phyloP scores from a whole-genome alignment of 805 yeast genomes.

The Hanseniaspora lachancei region DNA sequence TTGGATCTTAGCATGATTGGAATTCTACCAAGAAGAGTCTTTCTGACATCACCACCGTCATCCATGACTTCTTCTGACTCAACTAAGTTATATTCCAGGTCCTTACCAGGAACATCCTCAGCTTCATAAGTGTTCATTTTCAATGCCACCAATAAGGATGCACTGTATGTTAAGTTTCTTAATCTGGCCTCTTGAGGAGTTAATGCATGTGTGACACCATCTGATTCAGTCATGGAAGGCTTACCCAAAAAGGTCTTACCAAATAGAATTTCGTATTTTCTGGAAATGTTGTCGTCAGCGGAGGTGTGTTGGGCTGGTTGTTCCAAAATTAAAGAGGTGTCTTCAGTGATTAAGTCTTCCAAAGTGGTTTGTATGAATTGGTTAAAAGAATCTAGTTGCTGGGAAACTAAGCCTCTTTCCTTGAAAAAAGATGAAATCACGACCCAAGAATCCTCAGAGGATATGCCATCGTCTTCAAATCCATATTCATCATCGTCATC shows the following conservation, averaged over 20 bases:
- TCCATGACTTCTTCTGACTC: constrained; percentile 38
- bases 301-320: constrained; percentile 97
- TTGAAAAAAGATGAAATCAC: constrained; percentile 92
- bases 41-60: constrained; percentile 56
- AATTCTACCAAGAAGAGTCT: constrained; percentile 88
- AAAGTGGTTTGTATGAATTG: constrained; percentile 93
- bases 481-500: constrained; percentile 51
- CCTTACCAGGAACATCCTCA: constrained; percentile 53
- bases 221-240: constrained; percentile 98
- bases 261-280: constrained; percentile 91
- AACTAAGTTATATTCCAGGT: constrained; percentile 43
- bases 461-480: constrained; percentile 57
- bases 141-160: constrained; percentile 93
- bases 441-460: constrained; percentile 98
- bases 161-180: constrained; percentile 89
- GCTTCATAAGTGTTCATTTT: constrained; percentile 76
- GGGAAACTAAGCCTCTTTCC: constrained; percentile 93
- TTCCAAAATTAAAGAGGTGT: constrained; percentile 82
- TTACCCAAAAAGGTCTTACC: constrained; percentile 93
- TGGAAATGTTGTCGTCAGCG: constrained; percentile 76
- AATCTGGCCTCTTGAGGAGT: constrained; percentile 97
- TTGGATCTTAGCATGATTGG: constrained; percentile 96
- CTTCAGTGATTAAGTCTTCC: constrained; percentile 94
- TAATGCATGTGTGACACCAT: constrained; percentile 98
- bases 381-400: constrained; percentile 94